Evolutionary conservation across 1,284 basidiomycete species (phyloP).

Genomic region (Cutaneotrichosporon cyanovorans): DNA sequence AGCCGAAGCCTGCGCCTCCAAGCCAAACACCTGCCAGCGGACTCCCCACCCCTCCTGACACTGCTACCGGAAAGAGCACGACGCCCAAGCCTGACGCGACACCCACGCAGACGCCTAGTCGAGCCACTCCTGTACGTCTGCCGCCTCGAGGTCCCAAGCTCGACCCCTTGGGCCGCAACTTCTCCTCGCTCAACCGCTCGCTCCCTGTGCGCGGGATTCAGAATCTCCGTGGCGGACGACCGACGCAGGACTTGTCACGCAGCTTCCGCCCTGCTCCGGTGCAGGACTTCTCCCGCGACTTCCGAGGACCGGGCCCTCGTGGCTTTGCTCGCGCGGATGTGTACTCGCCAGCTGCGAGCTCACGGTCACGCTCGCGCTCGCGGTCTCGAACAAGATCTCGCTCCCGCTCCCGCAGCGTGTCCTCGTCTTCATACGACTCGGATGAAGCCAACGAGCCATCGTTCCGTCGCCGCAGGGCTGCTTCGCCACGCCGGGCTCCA

Average conservation of each 20-base stretch:
- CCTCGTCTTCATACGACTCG: conserved; percentile 16
- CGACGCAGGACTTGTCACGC: conserved; percentile 9
- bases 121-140: conserved; percentile 3
- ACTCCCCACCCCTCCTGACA: conserved; percentile 3
- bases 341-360: conserved; percentile 9
- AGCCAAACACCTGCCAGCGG: not conserved
- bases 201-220: conserved; percentile 12
- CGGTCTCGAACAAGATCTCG: conserved; percentile 16
- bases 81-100: conserved; percentile 5
- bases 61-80: conserved; percentile 3
- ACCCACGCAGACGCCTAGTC: too few species aligned
- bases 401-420: conserved; percentile 18
- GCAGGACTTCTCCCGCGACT: conserved; percentile 18
- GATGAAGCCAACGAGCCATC: conserved; percentile 27
- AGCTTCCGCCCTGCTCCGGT: conserved; percentile 4
- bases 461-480: conserved; percentile 14
- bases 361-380: conserved; percentile 4
- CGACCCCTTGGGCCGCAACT: conserved; percentile 17
- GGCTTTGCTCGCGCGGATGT: conserved; percentile 5
- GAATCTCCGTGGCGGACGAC: not conserved
- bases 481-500: conserved; percentile 7
- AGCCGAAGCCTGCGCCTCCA: conserved; percentile 18
- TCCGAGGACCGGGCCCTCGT: conserved; percentile 1
- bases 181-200: conserved; percentile 17
- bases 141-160: conserved; percentile 8